phyloP scores from a whole-genome alignment of 1,284 basidiomycete genomes.

The Heterobasidion irregulare region DNA sequence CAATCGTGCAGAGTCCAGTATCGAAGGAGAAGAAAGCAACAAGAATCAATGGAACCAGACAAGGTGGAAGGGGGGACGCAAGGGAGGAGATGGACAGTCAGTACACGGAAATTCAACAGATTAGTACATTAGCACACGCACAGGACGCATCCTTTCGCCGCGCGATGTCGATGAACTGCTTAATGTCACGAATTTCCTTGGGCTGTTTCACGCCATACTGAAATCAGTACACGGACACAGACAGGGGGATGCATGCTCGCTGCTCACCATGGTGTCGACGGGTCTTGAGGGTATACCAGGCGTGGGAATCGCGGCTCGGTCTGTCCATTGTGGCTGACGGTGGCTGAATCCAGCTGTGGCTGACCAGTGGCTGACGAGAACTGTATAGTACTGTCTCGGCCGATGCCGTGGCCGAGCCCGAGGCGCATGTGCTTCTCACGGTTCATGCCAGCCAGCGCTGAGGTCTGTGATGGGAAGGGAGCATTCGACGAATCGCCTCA shows the following conservation, averaged over 20 bases:
- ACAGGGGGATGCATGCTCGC: neutral
- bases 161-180: slow-evolving; percentile 96
- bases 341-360: slow-evolving; percentile 13
- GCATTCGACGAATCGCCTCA: too few species aligned
- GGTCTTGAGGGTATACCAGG: slow-evolving; percentile 1
- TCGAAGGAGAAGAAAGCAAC: slow-evolving; percentile 11
- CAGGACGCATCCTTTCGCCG: slow-evolving; percentile 83
- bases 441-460: too few species aligned
- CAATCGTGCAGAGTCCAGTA: slow-evolving; percentile 2
- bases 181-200: slow-evolving; percentile 98
- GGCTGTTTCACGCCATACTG: slow-evolving; percentile 46
- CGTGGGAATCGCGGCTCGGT: slow-evolving; percentile 3
- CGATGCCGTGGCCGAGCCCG: too few species aligned
- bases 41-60: slow-evolving; percentile 15
- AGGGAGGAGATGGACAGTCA: neutral
- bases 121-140: slow-evolving; percentile 22
- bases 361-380: slow-evolving; percentile 9
- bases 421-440: too few species aligned
- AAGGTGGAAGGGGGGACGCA: slow-evolving; percentile 6
- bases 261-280: slow-evolving; percentile 2
- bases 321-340: slow-evolving; percentile 15
- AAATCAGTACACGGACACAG: too few species aligned
- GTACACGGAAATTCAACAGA: neutral
- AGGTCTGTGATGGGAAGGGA: too few species aligned
- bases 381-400: slow-evolving; percentile 21